phyloP scores from a whole-genome alignment of 176 grass and related monocot species.

The Cymbopogon citratus region DNA sequence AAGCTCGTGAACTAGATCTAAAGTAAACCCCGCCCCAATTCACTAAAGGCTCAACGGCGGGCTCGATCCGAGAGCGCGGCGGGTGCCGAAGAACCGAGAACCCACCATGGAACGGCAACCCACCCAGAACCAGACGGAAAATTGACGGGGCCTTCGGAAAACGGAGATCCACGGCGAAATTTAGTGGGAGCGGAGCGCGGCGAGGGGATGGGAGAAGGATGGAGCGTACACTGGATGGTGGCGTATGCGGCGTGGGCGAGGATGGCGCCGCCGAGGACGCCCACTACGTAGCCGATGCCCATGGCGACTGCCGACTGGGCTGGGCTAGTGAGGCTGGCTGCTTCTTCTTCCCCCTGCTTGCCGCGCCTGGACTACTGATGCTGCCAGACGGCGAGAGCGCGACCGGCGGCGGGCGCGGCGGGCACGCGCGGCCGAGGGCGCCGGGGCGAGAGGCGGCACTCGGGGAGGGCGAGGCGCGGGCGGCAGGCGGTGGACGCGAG shows the following conservation, averaged over 20 bases:
- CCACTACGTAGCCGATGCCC: constrained; percentile 72
- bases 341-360: not conserved
- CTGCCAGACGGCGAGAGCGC: not conserved
- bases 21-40: not conserved
- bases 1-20: constrained; percentile 1
- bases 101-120: not conserved
- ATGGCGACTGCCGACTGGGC: constrained; percentile 25
- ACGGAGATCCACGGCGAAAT: not conserved
- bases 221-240: constrained; percentile 75
- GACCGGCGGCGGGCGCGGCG: not conserved
- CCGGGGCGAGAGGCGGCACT: not conserved
- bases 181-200: not conserved
- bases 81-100: not conserved
- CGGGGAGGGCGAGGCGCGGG: not conserved
- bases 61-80: not conserved
- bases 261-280: constrained; percentile 71
- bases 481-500: not conserved
- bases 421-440: not conserved
- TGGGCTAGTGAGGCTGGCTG: not conserved
- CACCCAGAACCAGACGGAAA: not conserved
- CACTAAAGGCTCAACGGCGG: not conserved
- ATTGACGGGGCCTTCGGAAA: not conserved
- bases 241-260: constrained; percentile 79
- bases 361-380: not conserved
- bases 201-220: too few species aligned